Base-by-base conservation (phyloP, 2,329 filamentous ascomycete species). In the Penicillium sp. region DNA sequence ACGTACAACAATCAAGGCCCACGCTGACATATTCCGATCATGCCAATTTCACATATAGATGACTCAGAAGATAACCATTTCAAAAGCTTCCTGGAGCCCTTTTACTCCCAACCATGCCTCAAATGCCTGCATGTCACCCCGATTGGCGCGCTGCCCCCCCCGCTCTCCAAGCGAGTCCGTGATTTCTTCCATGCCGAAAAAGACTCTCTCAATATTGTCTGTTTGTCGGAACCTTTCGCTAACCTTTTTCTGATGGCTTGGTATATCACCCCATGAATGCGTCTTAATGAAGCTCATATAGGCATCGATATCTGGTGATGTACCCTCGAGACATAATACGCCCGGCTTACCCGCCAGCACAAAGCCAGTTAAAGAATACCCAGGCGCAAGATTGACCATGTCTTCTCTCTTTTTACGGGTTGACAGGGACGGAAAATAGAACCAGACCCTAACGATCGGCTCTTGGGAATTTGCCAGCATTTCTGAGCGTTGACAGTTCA, bases 271-370 rank as follows among this genome's bases (percentile, higher is more conserved):
- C 84, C 84, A 86, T 52, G 82, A 84, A 62, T 86, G 81, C 6
- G 83, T 86, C 70, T 86, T 86, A 72, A 86, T 86, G 55, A 83
- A 86, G 27, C 77, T 81, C 84, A 86, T 86, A 62, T 85, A 86
- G 10, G 78, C 79, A 55, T 86, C 84, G 2, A 86, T 78, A 26
- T 74, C 67, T 8, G 63, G 48, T 0, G 82, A 80, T 0, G 53
- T 67, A 79, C 72, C 2, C 55, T 73, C 70, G 6, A 73, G 63
- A 55, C 70, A 73, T 44, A 73, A 57, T 5, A 73, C 65, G 0
- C 84, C 84, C 0, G 84, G 84, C 58, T 87, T 87, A 0, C 84
- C 84, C 0, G 84, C 84, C 16, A 84, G 73, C 3, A 86, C 77
- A 62, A 87, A 86, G 0, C 84, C 84, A 0, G 84, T 86, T 0